Conservation (phyloP, 192 early-diverging fungal genomes). For the Coemansia sp. region DNA sequence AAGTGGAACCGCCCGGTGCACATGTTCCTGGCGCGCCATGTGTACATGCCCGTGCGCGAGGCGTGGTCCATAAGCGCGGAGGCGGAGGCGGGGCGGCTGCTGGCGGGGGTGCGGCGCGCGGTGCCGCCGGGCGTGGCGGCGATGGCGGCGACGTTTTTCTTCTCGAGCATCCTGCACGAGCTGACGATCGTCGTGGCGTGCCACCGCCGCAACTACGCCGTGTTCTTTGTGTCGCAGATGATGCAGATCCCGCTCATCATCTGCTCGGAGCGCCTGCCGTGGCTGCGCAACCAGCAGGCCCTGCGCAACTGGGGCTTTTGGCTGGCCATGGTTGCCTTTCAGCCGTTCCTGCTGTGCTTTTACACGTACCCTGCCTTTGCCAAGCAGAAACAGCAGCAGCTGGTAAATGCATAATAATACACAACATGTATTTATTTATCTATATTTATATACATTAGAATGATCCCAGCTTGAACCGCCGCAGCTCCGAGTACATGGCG, state of each 20-base stretch:
- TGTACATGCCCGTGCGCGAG: constrained; percentile 85
- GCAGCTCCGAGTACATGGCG: constrained; percentile 32
- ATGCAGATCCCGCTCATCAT: constrained; percentile 86
- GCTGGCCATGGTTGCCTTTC: constrained; percentile 87
- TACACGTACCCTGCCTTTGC: constrained; percentile 60
- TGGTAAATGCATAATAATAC: too few relatives aligned
- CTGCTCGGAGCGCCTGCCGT: constrained; percentile 60
- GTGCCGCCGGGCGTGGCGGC: constrained; percentile 43
- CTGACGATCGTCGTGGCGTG: constrained; percentile 44
- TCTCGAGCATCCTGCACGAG: constrained; percentile 53
- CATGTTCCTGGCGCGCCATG: constrained; percentile 88
- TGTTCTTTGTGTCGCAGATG: constrained; percentile 58
- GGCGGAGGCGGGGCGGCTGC: too few relatives aligned
- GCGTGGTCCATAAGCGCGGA: too few relatives aligned
- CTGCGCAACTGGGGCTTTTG: constrained; percentile 89
- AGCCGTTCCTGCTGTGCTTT: constrained; percentile 76
- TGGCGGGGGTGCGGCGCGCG: constrained; percentile 8
- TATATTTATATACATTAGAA: constrained; percentile 10
- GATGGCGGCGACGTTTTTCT: constrained; percentile 55
- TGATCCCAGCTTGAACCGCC: constrained; percentile 27
- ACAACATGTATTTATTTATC: background rate
- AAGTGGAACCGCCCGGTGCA: constrained; percentile 99
- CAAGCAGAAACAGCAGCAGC: too few relatives aligned
- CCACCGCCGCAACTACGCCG: constrained; percentile 46
- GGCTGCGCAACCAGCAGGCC: constrained; percentile 64